A percentile compares a stretch with the other conserved stretches of the same genome.
Conservation (phyloP, 108 stramenopile species). For the Parietichytrium sp. region DNA sequence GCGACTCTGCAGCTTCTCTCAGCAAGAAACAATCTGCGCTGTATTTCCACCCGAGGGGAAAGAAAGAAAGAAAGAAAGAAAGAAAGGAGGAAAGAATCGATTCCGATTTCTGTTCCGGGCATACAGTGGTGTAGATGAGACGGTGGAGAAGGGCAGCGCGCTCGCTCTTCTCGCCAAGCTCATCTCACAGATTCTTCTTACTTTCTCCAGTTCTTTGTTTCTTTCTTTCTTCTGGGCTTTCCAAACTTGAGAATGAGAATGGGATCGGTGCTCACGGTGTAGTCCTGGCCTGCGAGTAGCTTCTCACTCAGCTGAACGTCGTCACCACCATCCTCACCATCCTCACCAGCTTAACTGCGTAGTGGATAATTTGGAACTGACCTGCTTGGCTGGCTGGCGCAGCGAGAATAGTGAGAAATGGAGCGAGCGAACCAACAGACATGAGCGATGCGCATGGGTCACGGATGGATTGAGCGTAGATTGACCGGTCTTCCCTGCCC, state of each 20-base stretch:
- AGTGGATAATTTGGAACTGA: background rate
- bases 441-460: too few species aligned
- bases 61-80: slow-evolving; percentile 27
- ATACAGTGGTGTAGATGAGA: background rate
- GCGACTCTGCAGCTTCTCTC: too few species aligned
- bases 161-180: background rate
- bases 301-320: background rate
- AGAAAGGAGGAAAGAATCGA: background rate
- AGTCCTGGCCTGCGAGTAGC: background rate
- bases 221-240: background rate
- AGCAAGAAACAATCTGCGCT: too few species aligned
- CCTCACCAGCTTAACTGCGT: background rate
- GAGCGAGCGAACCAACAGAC: too few species aligned
- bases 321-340: background rate
- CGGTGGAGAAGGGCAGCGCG: background rate
- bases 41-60: too few species aligned
- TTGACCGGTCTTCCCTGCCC: too few species aligned
- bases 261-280: background rate
- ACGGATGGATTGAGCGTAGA: too few species aligned
- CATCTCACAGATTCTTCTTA: background rate
- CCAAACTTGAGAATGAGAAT: background rate
- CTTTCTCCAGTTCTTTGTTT: background rate
- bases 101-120: background rate
- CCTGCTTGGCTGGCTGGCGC: background rate
- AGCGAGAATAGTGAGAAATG: background rate